Evolutionary conservation across 331 rosid genomes (phyloP).

Genomic region (Rhamnella rubrinervis): DNA sequence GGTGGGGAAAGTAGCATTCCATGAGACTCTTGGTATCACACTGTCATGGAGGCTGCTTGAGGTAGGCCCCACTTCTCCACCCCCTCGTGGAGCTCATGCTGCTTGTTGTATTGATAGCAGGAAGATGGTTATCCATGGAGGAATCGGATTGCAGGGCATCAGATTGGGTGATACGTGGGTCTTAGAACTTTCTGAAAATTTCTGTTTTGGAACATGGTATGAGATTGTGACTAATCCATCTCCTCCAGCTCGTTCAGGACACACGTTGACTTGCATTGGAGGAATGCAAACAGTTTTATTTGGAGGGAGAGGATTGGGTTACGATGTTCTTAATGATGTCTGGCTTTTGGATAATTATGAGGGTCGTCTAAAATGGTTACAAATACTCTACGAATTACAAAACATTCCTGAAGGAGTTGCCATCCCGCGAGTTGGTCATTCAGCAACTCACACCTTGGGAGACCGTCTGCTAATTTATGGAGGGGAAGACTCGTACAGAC

Average conservation of each 20-base stretch:
- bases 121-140: conserved; percentile 86
- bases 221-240: conserved; percentile 57
- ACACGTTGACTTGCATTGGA: conserved; percentile 71
- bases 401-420: conserved; percentile 66
- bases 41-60: conserved; percentile 74
- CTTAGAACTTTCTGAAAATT: conserved; percentile 66
- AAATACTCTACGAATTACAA: conserved; percentile 53
- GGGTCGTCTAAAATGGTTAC: conserved; percentile 56
- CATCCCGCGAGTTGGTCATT: conserved; percentile 87
- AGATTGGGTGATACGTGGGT: conserved; percentile 88
- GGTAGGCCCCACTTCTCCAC: conserved; percentile 58
- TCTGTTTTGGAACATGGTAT: conserved; percentile 60
- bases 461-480: conserved; percentile 76
- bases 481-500: conserved; percentile 78
- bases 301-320: conserved; percentile 87
- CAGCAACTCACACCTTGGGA: conserved; percentile 78
- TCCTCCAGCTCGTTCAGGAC: conserved; percentile 94
- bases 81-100: conserved; percentile 87
- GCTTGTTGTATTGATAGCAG: conserved; percentile 59
- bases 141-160: conserved; percentile 66
- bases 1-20: conserved; percentile 63
- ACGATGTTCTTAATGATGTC: conserved; percentile 79
- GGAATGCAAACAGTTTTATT: conserved; percentile 56
- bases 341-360: conserved; percentile 67
- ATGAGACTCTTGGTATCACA: conserved; percentile 43